Evolutionary conservation across 768 basidiomycete species (phyloP).

Genomic region (Leccinum boreale): DNA sequence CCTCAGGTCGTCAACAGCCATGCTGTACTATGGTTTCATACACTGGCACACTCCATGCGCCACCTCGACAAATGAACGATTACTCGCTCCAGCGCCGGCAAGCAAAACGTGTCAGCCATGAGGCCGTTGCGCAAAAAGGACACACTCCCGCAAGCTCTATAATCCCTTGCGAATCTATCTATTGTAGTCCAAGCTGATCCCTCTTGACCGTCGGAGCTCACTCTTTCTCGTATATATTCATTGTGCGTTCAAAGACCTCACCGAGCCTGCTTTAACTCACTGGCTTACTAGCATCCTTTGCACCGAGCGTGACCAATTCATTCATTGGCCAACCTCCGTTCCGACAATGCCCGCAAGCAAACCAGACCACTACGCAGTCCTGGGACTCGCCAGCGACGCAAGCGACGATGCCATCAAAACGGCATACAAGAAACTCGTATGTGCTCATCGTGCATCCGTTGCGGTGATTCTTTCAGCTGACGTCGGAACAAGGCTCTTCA

Average conservation of each 20-base stretch:
- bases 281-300: neutral
- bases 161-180: slow-evolving; percentile 24
- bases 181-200: slow-evolving; percentile 18
- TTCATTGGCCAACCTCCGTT: slow-evolving; percentile 10
- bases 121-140: slow-evolving; percentile 22
- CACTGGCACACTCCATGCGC: slow-evolving; percentile 16
- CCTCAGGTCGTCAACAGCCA: neutral
- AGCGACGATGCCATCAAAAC: slow-evolving; percentile 51
- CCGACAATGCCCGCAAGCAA: slow-evolving; percentile 29
- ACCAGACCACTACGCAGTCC: slow-evolving; percentile 36
- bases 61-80: slow-evolving; percentile 23
- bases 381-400: slow-evolving; percentile 45
- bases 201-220: slow-evolving; percentile 23
- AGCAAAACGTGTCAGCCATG: slow-evolving; percentile 34
- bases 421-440: slow-evolving; percentile 63
- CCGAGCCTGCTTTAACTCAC: slow-evolving; percentile 6
- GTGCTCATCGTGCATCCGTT: slow-evolving; percentile 22
- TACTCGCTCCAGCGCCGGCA: slow-evolving; percentile 28
- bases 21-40: slow-evolving; percentile 11
- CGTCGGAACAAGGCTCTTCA: slow-evolving; percentile 44
- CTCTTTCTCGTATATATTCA: slow-evolving; percentile 27
- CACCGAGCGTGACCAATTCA: slow-evolving; percentile 14
- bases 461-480: slow-evolving; percentile 20
- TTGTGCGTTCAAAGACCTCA: slow-evolving; percentile 12
- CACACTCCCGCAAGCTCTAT: slow-evolving; percentile 19